phyloP scores from a whole-genome alignment of 2,329 filamentous ascomycete genomes.

The Paraconiothyrium brasiliense region DNA sequence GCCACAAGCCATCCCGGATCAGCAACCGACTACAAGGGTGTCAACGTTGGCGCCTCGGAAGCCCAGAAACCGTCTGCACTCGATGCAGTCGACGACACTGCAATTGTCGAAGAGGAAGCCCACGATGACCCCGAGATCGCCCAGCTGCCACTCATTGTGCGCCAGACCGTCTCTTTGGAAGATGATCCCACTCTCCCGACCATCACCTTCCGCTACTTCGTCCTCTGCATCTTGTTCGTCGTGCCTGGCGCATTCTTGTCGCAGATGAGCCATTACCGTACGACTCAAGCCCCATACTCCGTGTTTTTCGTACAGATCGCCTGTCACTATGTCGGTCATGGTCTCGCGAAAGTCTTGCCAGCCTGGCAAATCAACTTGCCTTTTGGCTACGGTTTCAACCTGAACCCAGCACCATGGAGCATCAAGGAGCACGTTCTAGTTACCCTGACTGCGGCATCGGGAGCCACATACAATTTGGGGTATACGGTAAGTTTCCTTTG shows the following conservation, averaged over 20 bases:
- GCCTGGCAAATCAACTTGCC: slow-evolving; percentile 59
- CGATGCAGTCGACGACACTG: neutral
- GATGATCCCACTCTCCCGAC: slow-evolving; percentile 66
- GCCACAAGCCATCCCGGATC: neutral
- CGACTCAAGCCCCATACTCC: slow-evolving; percentile 66
- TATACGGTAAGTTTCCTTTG: slow-evolving; percentile 48
- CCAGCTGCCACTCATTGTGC: slow-evolving; percentile 64
- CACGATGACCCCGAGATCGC: neutral
- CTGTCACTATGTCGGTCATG: slow-evolving; percentile 64
- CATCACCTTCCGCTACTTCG: slow-evolving; percentile 68
- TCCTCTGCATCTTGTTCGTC: slow-evolving; percentile 66
- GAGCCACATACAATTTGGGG: slow-evolving; percentile 41
- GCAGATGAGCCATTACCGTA: slow-evolving; percentile 65
- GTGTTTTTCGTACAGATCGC: slow-evolving; percentile 70
- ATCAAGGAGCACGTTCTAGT: slow-evolving; percentile 67
- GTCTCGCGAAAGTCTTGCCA: slow-evolving; percentile 62
- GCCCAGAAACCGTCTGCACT: neutral
- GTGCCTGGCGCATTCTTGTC: slow-evolving; percentile 67
- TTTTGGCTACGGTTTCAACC: slow-evolving; percentile 60
- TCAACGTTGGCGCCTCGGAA: neutral
- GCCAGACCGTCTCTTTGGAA: slow-evolving; percentile 65
- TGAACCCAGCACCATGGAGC: slow-evolving; percentile 66
- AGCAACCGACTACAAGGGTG: neutral
- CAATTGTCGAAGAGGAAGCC: neutral
- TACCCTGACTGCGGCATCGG: slow-evolving; percentile 55